Evolutionary conservation across 78 protist genomes (phyloP).

Genomic region (Dictyostelium brefeldianum): DNA sequence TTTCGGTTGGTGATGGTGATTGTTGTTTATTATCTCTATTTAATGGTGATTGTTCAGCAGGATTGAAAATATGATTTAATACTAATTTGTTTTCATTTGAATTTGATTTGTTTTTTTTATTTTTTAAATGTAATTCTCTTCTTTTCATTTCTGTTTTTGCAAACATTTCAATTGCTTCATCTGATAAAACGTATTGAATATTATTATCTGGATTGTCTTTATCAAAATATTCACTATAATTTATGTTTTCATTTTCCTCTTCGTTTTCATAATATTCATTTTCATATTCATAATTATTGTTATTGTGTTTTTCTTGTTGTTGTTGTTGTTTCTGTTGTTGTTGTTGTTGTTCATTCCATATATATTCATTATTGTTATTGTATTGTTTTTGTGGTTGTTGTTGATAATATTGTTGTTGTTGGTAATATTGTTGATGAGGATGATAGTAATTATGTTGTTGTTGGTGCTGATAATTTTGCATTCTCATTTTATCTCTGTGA

Average conservation of each 20-base stretch:
- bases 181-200: constrained; percentile 50
- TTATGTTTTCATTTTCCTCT: neutral
- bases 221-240: constrained; percentile 13
- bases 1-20: neutral
- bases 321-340: neutral
- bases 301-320: neutral
- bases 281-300: neutral
- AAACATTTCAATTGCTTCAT: constrained; percentile 54
- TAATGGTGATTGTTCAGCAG: constrained; percentile 11
- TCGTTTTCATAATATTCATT: neutral
- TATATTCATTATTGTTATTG: neutral
- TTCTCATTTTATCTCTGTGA: constrained; percentile 1
- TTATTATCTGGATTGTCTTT: neutral
- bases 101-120: neutral
- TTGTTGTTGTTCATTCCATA: neutral
- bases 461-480: neutral
- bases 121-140: neutral
- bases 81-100: neutral
- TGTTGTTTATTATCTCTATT: neutral
- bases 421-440: neutral
- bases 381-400: neutral
- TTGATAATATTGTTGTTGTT: neutral
- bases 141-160: constrained; percentile 65
- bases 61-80: neutral
- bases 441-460: neutral